phyloP scores from a whole-genome alignment of 2,329 filamentous ascomycete species.

The Zarea fungicola region DNA sequence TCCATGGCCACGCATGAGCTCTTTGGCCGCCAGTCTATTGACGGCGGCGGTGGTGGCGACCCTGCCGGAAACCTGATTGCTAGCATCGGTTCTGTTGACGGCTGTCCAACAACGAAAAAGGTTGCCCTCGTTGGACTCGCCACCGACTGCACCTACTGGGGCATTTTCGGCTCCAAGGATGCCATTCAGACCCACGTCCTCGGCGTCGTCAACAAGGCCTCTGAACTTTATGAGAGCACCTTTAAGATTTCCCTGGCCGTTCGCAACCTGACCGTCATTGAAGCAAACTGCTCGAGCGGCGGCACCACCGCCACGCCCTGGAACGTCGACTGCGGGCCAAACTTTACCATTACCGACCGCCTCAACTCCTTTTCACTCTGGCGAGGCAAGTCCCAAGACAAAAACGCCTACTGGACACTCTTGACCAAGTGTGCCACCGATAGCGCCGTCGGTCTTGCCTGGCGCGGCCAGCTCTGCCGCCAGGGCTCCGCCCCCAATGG shows the following conservation, averaged over 20 bases:
- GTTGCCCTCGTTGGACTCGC: conserved; percentile 89
- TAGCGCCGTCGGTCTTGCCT: conserved; percentile 83
- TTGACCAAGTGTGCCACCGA: conserved; percentile 77
- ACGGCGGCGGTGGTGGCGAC: conserved; percentile 63
- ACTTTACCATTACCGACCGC: conserved; percentile 65
- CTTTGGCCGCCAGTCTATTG: conserved; percentile 70
- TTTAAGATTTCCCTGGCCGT: conserved; percentile 95
- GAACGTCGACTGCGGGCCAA: conserved; percentile 70
- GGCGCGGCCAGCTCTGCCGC: conserved; percentile 83
- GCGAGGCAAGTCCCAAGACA: conserved; percentile 72
- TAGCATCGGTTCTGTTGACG: conserved; percentile 75
- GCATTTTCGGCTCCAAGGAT: conserved; percentile 61
- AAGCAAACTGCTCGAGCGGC: conserved; percentile 66
- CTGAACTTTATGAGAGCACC: conserved; percentile 77
- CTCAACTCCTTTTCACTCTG: conserved; percentile 85
- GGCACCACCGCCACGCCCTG: conserved; percentile 65
- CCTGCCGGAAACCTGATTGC: conserved; percentile 71
- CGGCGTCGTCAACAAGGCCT: conserved; percentile 77
- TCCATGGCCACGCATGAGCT: conserved; percentile 59
- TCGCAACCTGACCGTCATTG: conserved; percentile 75
- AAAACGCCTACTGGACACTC: conserved; percentile 90
- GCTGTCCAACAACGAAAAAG: conserved; percentile 84
- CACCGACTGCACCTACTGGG: conserved; percentile 86
- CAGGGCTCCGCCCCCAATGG: conserved; percentile 50
- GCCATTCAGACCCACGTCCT: conserved; percentile 69